phyloP scores from a whole-genome alignment of 2,329 filamentous ascomycete species.

The Cytospora leucostoma region DNA sequence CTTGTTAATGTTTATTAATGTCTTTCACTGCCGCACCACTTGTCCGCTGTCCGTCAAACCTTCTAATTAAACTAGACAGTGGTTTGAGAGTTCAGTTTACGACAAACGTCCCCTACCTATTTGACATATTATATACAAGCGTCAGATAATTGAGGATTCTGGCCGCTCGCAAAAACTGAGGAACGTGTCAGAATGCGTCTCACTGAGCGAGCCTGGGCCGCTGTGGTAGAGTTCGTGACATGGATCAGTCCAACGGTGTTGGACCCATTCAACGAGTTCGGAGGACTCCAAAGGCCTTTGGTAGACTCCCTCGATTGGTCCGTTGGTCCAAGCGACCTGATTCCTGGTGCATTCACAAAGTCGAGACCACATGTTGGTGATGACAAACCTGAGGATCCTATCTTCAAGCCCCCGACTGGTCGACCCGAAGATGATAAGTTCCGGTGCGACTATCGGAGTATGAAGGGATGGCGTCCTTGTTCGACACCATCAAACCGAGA shows the following conservation, averaged over 20 bases:
- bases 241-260: constrained; percentile 6
- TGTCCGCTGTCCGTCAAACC: background rate
- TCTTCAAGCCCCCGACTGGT: constrained; percentile 19
- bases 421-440: constrained; percentile 18
- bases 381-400: constrained; percentile 2
- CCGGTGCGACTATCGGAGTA: constrained; percentile 14
- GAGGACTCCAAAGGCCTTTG: constrained; percentile 10
- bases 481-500: constrained; percentile 14
- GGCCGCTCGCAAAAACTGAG: too few relatives aligned
- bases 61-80: background rate
- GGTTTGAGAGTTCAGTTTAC: background rate
- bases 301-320: constrained; percentile 16
- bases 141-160: too few relatives aligned
- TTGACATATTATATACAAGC: background rate
- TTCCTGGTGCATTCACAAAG: constrained; percentile 6
- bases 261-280: constrained; percentile 5
- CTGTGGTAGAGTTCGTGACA: constrained; percentile 9
- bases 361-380: constrained; percentile 12
- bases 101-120: background rate
- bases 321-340: constrained; percentile 5
- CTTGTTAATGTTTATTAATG: background rate
- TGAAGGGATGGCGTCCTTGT: constrained; percentile 18
- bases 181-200: background rate
- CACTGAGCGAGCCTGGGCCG: constrained; percentile 10
- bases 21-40: background rate